Conservation (phyloP, 495 filamentous ascomycete species). For the Penicillium coprophilum region DNA sequence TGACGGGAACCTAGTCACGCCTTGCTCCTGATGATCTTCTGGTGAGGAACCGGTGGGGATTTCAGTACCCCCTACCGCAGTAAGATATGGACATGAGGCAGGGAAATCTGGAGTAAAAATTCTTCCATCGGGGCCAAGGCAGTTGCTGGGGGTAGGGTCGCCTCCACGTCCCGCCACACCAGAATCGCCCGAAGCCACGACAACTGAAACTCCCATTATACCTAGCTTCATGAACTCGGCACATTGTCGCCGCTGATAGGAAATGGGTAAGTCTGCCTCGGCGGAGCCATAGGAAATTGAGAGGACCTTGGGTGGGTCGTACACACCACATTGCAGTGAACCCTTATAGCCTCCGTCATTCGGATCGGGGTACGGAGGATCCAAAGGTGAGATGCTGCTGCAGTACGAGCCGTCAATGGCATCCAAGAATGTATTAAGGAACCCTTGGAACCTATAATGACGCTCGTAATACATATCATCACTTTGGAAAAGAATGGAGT, state of each 20-base stretch:
- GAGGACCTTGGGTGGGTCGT: slow-evolving; percentile 59
- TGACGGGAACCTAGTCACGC: slow-evolving; percentile 49
- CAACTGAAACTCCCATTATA: slow-evolving; percentile 58
- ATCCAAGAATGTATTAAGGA: slow-evolving; percentile 54
- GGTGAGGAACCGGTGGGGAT: slow-evolving; percentile 38
- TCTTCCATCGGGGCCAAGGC: slow-evolving; percentile 40
- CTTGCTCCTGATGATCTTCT: slow-evolving; percentile 40
- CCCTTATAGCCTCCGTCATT: slow-evolving; percentile 55
- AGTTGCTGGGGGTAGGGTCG: slow-evolving; percentile 37
- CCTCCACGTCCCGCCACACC: slow-evolving; percentile 53
- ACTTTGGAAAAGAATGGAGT: slow-evolving; percentile 56
- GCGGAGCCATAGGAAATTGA: slow-evolving; percentile 57
- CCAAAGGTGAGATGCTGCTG: slow-evolving; percentile 34
- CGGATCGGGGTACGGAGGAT: slow-evolving; percentile 57
- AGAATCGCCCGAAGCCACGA: slow-evolving; percentile 61
- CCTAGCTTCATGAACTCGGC: slow-evolving; percentile 65
- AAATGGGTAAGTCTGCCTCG: slow-evolving; percentile 51
- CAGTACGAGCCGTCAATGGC: slow-evolving; percentile 64
- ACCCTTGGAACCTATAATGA: slow-evolving; percentile 38
- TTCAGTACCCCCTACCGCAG: slow-evolving; percentile 50
- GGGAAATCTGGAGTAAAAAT: slow-evolving; percentile 54
- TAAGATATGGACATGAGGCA: slow-evolving; percentile 52
- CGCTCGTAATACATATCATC: slow-evolving; percentile 54
- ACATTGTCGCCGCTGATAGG: slow-evolving; percentile 57
- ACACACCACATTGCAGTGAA: slow-evolving; percentile 59